A percentile compares a stretch with the other conserved stretches of the same genome.
Evolutionary conservation across 2,329 filamentous ascomycete species (phyloP).

Genomic region (Fusarium sp.): DNA sequence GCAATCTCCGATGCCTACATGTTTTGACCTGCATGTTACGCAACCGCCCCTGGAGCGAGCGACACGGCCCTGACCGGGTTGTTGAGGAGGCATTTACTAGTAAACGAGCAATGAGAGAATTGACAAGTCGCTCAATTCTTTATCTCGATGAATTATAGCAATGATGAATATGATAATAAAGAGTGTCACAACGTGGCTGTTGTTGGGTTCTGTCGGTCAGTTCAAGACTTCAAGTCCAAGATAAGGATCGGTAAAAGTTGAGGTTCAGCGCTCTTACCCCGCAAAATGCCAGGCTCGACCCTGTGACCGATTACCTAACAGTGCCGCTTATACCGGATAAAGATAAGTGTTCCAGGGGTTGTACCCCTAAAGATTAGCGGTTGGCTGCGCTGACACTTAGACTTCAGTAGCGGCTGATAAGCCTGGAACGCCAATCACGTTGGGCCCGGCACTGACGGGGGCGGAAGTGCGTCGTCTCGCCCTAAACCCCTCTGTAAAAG

Average conservation of each 20-base stretch:
- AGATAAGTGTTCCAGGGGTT: not conserved
- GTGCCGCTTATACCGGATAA: not conserved
- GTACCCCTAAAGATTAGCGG: not conserved
- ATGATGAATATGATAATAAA: not conserved
- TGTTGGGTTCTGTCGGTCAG: not conserved
- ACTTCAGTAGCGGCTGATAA: not conserved
- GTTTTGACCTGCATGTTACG: not conserved
- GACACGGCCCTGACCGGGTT: not conserved
- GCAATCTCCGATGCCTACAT: not conserved
- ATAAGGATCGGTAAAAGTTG: not conserved
- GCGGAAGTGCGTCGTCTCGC: not conserved
- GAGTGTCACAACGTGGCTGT: not conserved
- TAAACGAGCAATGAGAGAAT: not conserved
- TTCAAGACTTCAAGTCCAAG: not conserved
- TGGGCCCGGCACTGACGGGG: not conserved
- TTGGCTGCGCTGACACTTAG: not conserved
- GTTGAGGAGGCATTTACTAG: not conserved
- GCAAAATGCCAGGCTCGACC: not conserved
- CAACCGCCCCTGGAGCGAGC: not conserved
- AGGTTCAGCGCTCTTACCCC: not conserved
- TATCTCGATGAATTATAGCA: fast-evolving
- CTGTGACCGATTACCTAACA: not conserved
- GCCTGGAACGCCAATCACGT: not conserved
- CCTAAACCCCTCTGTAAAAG: not conserved
- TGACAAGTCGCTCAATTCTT: fast-evolving